Conservation (phyloP, 352 stramenopile genomes). For the Phytophthora litchii region DNA sequence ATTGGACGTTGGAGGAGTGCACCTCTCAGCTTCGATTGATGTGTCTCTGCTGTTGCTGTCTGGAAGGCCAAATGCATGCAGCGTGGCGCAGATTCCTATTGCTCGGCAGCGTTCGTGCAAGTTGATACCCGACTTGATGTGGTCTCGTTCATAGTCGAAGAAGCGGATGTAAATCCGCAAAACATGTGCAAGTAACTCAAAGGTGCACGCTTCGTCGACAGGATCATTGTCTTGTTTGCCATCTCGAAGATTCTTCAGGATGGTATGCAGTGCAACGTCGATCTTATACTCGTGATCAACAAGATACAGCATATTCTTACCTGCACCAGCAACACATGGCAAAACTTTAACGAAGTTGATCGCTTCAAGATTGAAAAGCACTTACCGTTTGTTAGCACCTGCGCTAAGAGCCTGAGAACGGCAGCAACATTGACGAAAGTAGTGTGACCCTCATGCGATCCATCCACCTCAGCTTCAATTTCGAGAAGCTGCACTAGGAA, state of each 20-base stretch:
- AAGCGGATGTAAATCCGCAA: conserved; percentile 32
- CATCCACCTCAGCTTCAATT: conserved; percentile 8
- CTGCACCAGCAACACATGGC: conserved; percentile 4
- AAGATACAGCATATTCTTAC: conserved; percentile 28
- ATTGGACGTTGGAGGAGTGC: neutral
- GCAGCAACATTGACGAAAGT: conserved; percentile 13
- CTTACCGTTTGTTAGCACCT: conserved; percentile 36
- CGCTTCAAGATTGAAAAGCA: neutral
- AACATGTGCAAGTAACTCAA: conserved; percentile 26
- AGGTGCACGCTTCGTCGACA: neutral
- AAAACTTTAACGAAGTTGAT: neutral
- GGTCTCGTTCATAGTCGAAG: conserved; percentile 19
- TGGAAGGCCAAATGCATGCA: conserved; percentile 12
- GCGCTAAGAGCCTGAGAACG: conserved; percentile 23
- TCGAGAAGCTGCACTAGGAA: conserved; percentile 25
- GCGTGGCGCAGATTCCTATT: conserved; percentile 27
- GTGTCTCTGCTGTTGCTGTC: neutral
- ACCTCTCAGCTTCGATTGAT: neutral
- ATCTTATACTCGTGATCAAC: conserved; percentile 17
- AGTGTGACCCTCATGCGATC: neutral
- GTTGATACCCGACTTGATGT: neutral
- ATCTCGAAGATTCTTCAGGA: conserved; percentile 14
- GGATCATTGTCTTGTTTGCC: neutral
- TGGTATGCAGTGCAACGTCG: conserved; percentile 12
- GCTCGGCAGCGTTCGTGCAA: conserved; percentile 32